phyloP scores from a whole-genome alignment of 2,329 filamentous ascomycete species.

The Neonectria magnoliae region DNA sequence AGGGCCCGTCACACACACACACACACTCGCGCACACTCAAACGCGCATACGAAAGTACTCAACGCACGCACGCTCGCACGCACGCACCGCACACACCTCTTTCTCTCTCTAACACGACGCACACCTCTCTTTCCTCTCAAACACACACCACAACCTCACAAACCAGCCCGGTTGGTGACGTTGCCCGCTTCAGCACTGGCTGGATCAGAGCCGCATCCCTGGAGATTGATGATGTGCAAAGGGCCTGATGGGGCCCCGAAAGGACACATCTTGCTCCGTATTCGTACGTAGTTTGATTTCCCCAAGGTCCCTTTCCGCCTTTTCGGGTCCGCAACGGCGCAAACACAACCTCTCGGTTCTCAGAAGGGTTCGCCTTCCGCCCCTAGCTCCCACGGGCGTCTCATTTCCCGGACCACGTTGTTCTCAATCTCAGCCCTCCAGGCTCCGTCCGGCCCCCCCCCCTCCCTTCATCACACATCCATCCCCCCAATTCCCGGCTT shows the following conservation, averaged over 20 bases:
- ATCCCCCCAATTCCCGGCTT: no score
- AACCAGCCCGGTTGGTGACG: constrained; percentile 16
- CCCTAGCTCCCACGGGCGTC: constrained; percentile 16
- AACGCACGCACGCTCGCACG: constrained; percentile 19
- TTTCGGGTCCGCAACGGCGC: constrained; percentile 16
- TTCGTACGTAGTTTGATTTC: neutral
- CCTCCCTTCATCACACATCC: constrained; percentile 17
- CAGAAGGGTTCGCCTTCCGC: constrained; percentile 13
- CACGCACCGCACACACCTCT: neutral
- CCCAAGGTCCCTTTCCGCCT: constrained; percentile 5
- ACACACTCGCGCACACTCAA: constrained; percentile 11
- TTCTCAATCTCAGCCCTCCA: constrained; percentile 7
- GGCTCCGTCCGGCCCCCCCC: neutral
- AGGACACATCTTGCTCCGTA: constrained; percentile 12
- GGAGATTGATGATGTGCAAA: constrained; percentile 1
- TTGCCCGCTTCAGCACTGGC: constrained; percentile 13
- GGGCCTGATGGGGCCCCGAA: neutral
- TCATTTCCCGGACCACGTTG: constrained; percentile 23
- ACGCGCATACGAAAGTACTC: constrained; percentile 6
- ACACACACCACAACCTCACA: neutral
- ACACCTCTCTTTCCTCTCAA: neutral
- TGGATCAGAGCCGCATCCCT: constrained; percentile 23
- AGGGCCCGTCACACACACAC: constrained; percentile 28
- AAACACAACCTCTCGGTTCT: neutral
- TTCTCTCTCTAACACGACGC: no score